Base-by-base conservation (phyloP, 2,329 filamentous ascomycete genomes). In the Talaromyces sp. region DNA sequence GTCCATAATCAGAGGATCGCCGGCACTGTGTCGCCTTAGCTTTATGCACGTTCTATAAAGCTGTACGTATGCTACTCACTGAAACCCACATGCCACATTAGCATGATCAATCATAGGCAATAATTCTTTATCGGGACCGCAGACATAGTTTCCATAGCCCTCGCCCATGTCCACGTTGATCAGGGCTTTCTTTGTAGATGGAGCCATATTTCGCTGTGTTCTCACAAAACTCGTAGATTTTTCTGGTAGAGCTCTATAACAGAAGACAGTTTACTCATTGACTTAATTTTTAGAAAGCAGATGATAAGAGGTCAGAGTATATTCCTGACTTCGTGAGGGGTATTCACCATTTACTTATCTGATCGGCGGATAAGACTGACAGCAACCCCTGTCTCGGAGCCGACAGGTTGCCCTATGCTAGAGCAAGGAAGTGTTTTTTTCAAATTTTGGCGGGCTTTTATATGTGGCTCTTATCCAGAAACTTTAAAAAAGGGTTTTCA, bases 1-100 rank as follows among this genome's bases (percentile, higher is more conserved):
- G 55, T 81, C 75, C 86, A 88, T 89, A 60, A 87, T 86, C n/a
- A 84, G 69, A 0, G 86, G 86, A 64, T 89, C 86, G 44, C 85
- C 44, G 44, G 44, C 44, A 48, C 44, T 48, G 23, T 48, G 23
- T n/a, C 16, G 9, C 2, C 3, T 48, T 48, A 28, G 44, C 14
- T 48, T 14, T 5, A 25, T 48, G 11, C 44, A n/a, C 14, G 28
- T 8, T 28, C 21, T 25, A 7, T 21, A 25, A 28, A 2, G 5
- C 2, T 48, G 23, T 44, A 44, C 4, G 23, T 16, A 4, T 28
- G 12, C 7, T 18, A 12, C 44, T 48, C 44, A 48, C 44, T 85
- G 83, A 65, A 84, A 84, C 1, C 83, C 84, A 68, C 85, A 88
- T 8, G 85, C 86, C 33, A 88, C 76, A 67, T 88, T 88, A 18